Base-by-base conservation (phyloP, 768 basidiomycete genomes). In the Podaxis mareebaensis region DNA sequence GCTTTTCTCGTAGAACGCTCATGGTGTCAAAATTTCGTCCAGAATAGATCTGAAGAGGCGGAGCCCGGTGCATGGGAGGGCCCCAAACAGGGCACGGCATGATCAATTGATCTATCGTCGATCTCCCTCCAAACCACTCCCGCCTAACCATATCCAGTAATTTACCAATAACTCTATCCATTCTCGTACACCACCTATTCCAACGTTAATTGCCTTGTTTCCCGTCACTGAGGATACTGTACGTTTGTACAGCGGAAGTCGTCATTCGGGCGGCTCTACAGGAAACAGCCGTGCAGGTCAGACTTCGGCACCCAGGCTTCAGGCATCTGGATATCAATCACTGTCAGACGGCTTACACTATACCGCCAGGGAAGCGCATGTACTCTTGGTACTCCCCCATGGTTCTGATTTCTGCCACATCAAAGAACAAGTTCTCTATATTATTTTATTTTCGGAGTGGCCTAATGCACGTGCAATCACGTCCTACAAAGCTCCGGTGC, bases 401-500 rank as follows among this genome's bases (percentile, higher is more conserved):
- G n/a, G 38, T 55, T 36, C 44, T 48, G 28, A 62, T 49, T 56
- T 44, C 39, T 52, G 52, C 60, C 61, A 24, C 42, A 54, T 54
- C 38, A 39, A 55, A 46, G 30, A 56, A 55, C 30, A 48, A 38
- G 26, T 39, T 20, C 61, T 10, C 7, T 28, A 20, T 44, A 20
- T 22, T 36, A 58, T 60, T 51, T 48, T 55, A 46, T 56, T 58
- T 52, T 30, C 13, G 15, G 17, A 42, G n/a, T 28, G 30, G 26
- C 33, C 12, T 39, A 30, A 20, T 20, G 15, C 55, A 56, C 52
- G 30, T 33, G 57, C 24, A 53, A 64, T 64, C 40, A 68, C 42
- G 36, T 66, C 64, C 65, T 67, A 68, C 77, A 78, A 36, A 69
- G 40, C 48, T 67, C 46, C 65, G 69, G 24, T 71, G 68, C 53